Evolutionary conservation across 495 filamentous ascomycete species (phyloP), one percentile per base, ranked within the genome.

Genomic region (Apiosordaria backusii): DNA sequence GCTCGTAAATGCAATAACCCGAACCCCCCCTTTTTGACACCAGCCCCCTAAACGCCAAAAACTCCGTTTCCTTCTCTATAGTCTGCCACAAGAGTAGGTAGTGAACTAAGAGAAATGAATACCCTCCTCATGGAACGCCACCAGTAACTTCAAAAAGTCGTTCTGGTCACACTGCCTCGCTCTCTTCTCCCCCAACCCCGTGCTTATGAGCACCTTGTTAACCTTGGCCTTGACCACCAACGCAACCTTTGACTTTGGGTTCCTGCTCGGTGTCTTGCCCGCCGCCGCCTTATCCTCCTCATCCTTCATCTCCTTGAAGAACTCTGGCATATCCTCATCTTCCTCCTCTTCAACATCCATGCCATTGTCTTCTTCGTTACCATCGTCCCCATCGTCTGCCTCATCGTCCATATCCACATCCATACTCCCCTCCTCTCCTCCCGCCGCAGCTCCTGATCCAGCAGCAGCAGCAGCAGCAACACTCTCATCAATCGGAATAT

Each of bases 101-200:
- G 10, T 15, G 16, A 13, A 45, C 23, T 79, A 96, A 62, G 86
- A 91, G 81, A 98, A 98, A 80, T 97, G 93, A 67, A 97, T 94
- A 18, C 92, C 92, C 73, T 97, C 91, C 65, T 91, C 85, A 75
- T 97, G 96, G 78, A 97, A 93, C 29, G 74, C 35, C 72, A 58
- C 16, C 27, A 85, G 76, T 23, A 86, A 68, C 54, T 76, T 78
- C 75, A 98, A 77, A 73, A 97, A 97, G 70, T 97, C 93, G 60
- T 90, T 91, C 77, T 97, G 91, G 74, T 97, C 92, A 67, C 92
- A 93, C 80, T 91, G 89, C 65, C 90, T 85, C 7, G 92, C 89
- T 66, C 93, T 78, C 80, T 89, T 91, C 54, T 96, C 91, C 3
- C 85, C 90, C 60, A 98, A 78, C 40, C 86, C 84, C 2, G 92